Conservation (phyloP, 2,329 filamentous ascomycete species). For the Aspergillus sp. region DNA sequence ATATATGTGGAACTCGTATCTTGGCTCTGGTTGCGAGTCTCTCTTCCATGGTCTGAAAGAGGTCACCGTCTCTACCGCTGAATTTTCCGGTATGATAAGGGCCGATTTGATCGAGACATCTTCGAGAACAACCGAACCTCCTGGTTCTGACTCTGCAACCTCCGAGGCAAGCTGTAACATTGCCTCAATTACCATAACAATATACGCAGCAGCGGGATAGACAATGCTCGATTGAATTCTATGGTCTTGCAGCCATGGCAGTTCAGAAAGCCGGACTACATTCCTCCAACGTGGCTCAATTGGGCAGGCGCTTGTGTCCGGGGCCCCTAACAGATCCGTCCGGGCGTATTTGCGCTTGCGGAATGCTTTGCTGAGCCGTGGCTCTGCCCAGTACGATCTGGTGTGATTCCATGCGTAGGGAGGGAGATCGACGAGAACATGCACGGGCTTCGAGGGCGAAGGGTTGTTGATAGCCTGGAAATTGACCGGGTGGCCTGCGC, state of each 20-base stretch:
- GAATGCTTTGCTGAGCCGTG: slow-evolving; percentile 19
- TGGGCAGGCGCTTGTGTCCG: slow-evolving; percentile 6
- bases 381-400: slow-evolving; percentile 24
- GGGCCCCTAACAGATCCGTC: slow-evolving; percentile 26
- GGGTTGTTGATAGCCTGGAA: slow-evolving; percentile 18
- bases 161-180: slow-evolving; percentile 10
- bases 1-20: slow-evolving; percentile 19
- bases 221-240: slow-evolving; percentile 23
- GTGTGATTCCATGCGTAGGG: slow-evolving; percentile 26
- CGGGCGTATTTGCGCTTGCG: slow-evolving; percentile 16
- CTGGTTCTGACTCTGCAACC: neutral
- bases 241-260: slow-evolving; percentile 31
- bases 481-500: slow-evolving; percentile 10
- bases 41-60: slow-evolving; percentile 3
- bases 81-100: slow-evolving; percentile 18
- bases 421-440: slow-evolving; percentile 24
- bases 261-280: slow-evolving; percentile 22
- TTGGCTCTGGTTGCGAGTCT: neutral
- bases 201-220: slow-evolving; percentile 30
- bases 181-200: slow-evolving; percentile 31
- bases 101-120: slow-evolving; percentile 23
- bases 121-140: slow-evolving; percentile 4
- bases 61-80: slow-evolving; percentile 15
- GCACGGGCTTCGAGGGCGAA: neutral
- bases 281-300: slow-evolving; percentile 28